Base-by-base conservation (phyloP, 768 basidiomycete genomes). In the Pisolithus microcarpus region DNA sequence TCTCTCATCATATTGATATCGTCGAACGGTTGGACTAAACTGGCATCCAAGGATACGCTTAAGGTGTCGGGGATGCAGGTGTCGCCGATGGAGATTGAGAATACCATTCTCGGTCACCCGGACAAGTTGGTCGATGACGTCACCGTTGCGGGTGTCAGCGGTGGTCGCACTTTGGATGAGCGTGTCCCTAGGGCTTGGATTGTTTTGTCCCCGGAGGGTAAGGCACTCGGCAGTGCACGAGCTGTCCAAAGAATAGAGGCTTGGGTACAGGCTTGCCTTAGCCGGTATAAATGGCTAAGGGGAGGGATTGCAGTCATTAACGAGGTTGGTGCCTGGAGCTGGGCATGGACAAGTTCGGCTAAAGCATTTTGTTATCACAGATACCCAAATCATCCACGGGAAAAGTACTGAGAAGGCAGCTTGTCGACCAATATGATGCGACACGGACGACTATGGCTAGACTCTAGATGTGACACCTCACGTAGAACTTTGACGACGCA, bases 21-120 rank as follows among this genome's bases (percentile, higher is more conserved):
- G n/a, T 9, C 46, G 26, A 19, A 26, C 5, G 18, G 19, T 47
- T 40, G 7, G 30, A 38, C 11, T 26, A 46, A 30, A 36, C 11
- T 43, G 21, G 45, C 19, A n/a, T 15, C 19, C 21, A 23, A 87
- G 82, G 89, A 91, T 59, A 88, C 81, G 0, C 72, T 91, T 18
- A 91, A 91, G 61, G 75, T 91, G 3, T 87, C 85, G 0, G 89
- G 88, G 4, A 72, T 72, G 45, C 89, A 91, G 65, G 89, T 91
- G 0, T 87, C 89, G 0, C 89, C 88, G 0, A 75, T 77, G 16
- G 88, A 91, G 61, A 84, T 91, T 47, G 89, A 91, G 61, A 72
- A 79, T 24, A 75, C 74, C 21, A 68, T 91, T 2, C 72, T 82
- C 18, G 72, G 71, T 0, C 79, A 90, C 37, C 84, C 87, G 0